phyloP scores from a whole-genome alignment of 2,329 filamentous ascomycete genomes.

The Zasmidium citrigriseum region DNA sequence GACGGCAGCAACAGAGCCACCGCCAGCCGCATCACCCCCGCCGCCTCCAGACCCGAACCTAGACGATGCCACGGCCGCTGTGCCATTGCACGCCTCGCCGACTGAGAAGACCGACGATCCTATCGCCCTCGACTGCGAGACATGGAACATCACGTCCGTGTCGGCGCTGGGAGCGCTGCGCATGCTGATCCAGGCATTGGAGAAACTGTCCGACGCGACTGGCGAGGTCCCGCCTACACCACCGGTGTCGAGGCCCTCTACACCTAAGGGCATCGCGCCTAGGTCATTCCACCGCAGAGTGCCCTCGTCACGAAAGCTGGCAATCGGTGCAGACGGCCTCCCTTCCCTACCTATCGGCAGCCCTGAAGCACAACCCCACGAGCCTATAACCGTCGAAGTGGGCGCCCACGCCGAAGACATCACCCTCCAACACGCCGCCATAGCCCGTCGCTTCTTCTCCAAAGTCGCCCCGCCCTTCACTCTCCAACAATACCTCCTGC shows the following conservation, averaged over 20 bases:
- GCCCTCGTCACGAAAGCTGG: constrained; percentile 47
- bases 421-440: constrained; percentile 77
- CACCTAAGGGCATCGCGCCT: constrained; percentile 45
- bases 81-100: constrained; percentile 14
- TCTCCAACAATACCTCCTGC: constrained; percentile 79
- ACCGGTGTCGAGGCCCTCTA: constrained; percentile 62
- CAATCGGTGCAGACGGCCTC: constrained; percentile 28
- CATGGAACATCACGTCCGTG: constrained; percentile 72
- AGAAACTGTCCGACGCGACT: constrained; percentile 67
- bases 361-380: constrained; percentile 52
- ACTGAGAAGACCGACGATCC: constrained; percentile 30
- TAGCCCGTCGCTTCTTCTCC: constrained; percentile 91
- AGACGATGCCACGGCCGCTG: constrained; percentile 24
- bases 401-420: constrained; percentile 71
- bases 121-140: constrained; percentile 34
- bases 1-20: background rate
- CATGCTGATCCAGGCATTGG: constrained; percentile 64
- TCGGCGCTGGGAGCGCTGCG: constrained; percentile 74
- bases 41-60: constrained; percentile 30
- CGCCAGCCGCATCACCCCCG: constrained; percentile 18
- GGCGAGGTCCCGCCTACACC: constrained; percentile 82
- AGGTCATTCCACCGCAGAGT: constrained; percentile 41
- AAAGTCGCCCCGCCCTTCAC: constrained; percentile 82
- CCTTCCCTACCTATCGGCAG: constrained; percentile 33
- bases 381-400: constrained; percentile 47